Percentiles rank a stretch among this genome's conserved stretches.
Conservation (phyloP, 176 grass and related monocot species). For the Phragmites australis region DNA sequence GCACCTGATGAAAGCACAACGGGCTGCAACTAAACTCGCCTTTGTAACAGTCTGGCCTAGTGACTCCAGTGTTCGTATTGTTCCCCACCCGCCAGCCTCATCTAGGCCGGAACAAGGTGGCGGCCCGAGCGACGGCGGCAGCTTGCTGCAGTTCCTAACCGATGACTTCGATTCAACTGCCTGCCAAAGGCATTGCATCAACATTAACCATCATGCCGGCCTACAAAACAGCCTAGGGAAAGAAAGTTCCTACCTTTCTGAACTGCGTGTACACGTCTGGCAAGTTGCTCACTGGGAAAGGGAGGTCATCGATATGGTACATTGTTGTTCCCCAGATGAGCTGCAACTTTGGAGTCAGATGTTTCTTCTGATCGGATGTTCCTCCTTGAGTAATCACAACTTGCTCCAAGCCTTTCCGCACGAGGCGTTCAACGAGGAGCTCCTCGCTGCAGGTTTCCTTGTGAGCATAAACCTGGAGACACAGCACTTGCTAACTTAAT, state of each 20-base stretch:
- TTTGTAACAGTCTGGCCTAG: slow-evolving; percentile 57
- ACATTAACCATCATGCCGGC: background rate
- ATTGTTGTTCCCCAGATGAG: slow-evolving; percentile 88
- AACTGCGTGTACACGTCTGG: slow-evolving; percentile 93
- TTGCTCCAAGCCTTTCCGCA: slow-evolving; percentile 56
- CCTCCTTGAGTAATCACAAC: slow-evolving; percentile 35
- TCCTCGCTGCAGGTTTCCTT: slow-evolving; percentile 89
- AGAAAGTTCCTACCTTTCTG: slow-evolving; percentile 59
- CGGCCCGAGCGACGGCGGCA: slow-evolving; percentile 60
- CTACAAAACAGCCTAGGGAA: background rate
- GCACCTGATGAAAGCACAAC: background rate
- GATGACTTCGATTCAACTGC: slow-evolving; percentile 79
- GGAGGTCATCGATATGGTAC: slow-evolving; percentile 89
- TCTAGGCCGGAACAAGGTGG: slow-evolving; percentile 42
- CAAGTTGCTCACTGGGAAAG: slow-evolving; percentile 55
- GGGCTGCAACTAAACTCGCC: slow-evolving; percentile 47
- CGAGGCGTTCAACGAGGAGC: slow-evolving; percentile 57
- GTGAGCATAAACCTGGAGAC: slow-evolving; percentile 75
- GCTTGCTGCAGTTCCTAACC: slow-evolving; percentile 60
- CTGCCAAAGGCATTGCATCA: slow-evolving; percentile 39
- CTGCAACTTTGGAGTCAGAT: slow-evolving; percentile 52
- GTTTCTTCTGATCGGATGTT: slow-evolving; percentile 33
- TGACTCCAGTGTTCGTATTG: slow-evolving; percentile 55
- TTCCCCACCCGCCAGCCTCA: slow-evolving; percentile 64
- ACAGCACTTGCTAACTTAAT: background rate